Evolutionary conservation across 768 basidiomycete species (phyloP).

Genomic region (Pholiota molesta): DNA sequence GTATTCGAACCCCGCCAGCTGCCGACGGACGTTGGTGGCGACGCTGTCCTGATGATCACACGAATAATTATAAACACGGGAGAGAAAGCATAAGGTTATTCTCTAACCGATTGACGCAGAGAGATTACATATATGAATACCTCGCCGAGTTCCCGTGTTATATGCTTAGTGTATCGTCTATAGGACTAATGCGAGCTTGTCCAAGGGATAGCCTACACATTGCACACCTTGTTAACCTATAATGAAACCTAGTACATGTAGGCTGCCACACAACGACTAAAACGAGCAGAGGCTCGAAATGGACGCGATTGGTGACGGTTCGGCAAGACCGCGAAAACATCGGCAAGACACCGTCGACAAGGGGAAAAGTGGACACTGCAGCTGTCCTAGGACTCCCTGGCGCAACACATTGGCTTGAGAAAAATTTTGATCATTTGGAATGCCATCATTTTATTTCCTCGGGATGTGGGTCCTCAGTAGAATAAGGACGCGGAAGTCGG

Average conservation of each 20-base stretch:
- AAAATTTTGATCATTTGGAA: background rate
- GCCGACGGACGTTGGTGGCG: background rate
- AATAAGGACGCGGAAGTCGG: background rate
- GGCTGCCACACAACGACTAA: too few relatives aligned
- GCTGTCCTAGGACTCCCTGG: background rate
- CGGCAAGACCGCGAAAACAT: background rate
- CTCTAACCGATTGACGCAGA: conserved; percentile 10
- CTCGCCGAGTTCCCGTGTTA: background rate
- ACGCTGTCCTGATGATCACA: background rate
- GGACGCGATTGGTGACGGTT: background rate
- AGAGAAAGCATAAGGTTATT: conserved; percentile 7
- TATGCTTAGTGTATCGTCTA: background rate
- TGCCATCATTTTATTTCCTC: background rate
- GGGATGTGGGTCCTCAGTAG: background rate
- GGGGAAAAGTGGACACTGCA: too few relatives aligned
- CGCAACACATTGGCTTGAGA: background rate
- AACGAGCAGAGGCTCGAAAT: too few relatives aligned
- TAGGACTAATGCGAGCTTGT: background rate
- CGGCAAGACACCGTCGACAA: background rate
- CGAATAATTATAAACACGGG: background rate
- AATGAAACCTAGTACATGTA: too few relatives aligned
- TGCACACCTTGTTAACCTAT: background rate
- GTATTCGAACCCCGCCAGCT: background rate
- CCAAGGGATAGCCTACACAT: background rate
- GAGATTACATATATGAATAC: background rate